Evolutionary conservation across 148 eudicot species (phyloP), one percentile per base, ranked within the genome.

Genomic region (Rhododendron molle): DNA sequence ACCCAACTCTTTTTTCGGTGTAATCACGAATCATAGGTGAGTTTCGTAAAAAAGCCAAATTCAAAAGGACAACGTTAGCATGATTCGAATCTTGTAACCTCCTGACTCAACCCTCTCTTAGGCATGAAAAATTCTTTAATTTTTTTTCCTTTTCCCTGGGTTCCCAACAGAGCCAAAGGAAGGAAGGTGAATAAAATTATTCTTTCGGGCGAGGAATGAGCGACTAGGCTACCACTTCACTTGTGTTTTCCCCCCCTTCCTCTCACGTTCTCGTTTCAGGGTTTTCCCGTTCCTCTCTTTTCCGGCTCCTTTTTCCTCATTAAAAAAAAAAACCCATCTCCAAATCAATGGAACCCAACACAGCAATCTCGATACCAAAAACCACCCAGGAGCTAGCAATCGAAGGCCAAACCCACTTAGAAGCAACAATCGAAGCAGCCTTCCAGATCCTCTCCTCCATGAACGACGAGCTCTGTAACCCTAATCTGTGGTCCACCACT

Each of bases 391-490:
- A 94, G 72, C 86, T 95, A 38, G 96, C 98, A 65, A 84, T 92
- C 40, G 96, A 94, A 58, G 99, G 94, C 40, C 95, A 94, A 83
- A 95, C 92, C 86, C 94, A 92, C 81, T 90, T 97, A 28, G 96
- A 97, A 86, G 93, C 95, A 10, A 94, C 98, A 3, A 93, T 97
- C 15, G 93, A 92, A 74, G 93, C 99, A 3, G 97, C 98, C 0
- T 93, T 91, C 81, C 93, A 92, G 79, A 93, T 97, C 74, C 88
- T 95, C 12, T 94, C 95, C 12, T 90, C 99, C 85, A 97, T 97
- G 99, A 92, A 97, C 88, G 96, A 95, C 83, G 99, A 94, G 91
- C 98, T 95, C 82, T 95, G 99, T 85, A 92, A 94, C 86, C 96
- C 99, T 0, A 43, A 90, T 9, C 86, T 97, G 73, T 97, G 99